Base-by-base conservation (phyloP, 2,329 filamentous ascomycete genomes). In the Elsinoe perseae region DNA sequence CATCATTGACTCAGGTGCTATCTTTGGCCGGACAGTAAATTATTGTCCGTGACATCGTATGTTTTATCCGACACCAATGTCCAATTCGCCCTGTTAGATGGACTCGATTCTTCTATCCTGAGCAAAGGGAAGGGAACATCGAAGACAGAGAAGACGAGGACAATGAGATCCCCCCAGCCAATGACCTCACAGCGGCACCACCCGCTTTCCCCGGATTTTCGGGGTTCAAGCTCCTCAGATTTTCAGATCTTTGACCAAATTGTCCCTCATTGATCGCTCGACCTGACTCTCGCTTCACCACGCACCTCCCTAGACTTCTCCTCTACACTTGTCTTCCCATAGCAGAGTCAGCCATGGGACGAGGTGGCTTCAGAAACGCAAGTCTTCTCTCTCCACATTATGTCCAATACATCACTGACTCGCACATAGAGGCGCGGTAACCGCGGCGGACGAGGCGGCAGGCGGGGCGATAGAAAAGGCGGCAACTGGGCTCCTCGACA, bases 401-500 rank as follows among this genome's bases (percentile, higher is more conserved):
- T 23, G 3, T 12, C 14, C 8, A 2, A 10, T 4, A 5, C 21
- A 12, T 25, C 16, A 50, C 44, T 50, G 44, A 50, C 44, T 32
- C 44, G 27, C 21, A 30, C 25, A 20, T 16, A 38, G 32, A 52
- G 48, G 48, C 28, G 54, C 25, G 44, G 44, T 50, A 34, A 46
- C 25, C 25, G 56, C 18, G 56, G 56, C 23, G 56, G 56, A 23
- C 38, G 53, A 56, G 48, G 56, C 14, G 56, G 58, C n/a, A 46
- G 42, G 6, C 25, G 58, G 38, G 58, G 72, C 66, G 27, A 69
- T 60, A 6, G 67, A 60, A 54, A 54, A 36, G n/a, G 32, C 21
- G 72, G 72, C 56, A 71, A 69, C 54, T 68, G 73, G 62, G 71
- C 75, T 59, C 72, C 74, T 63, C 74, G 75, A 60, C 73, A 75